Evolutionary conservation across 495 filamentous ascomycete genomes (phyloP).

Genomic region (Xylaria telfairii): DNA sequence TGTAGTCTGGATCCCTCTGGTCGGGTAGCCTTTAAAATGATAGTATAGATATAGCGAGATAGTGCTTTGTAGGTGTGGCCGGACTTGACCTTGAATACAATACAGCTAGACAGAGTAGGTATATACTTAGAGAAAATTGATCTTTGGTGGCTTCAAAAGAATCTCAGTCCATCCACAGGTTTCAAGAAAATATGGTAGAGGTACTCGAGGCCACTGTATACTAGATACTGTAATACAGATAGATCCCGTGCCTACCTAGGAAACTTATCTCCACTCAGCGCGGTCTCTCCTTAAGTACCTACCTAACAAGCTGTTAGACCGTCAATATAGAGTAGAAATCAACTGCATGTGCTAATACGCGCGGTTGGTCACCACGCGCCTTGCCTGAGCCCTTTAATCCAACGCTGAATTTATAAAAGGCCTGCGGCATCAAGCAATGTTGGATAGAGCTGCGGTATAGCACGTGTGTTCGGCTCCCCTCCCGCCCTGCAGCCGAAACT

Average conservation of each 20-base stretch:
- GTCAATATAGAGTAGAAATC: conserved; percentile 1
- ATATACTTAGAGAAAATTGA: not conserved
- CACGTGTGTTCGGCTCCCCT: not conserved
- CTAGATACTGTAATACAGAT: too few relatives aligned
- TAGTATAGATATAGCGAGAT: too few relatives aligned
- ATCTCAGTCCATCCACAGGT: not conserved
- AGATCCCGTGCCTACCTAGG: not conserved
- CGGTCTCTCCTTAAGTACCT: not conserved
- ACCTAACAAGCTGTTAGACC: not conserved
- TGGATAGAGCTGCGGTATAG: not conserved
- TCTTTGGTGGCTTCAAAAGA: not conserved
- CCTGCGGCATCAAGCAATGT: not conserved
- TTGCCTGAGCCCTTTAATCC: not conserved
- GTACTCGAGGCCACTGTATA: not conserved
- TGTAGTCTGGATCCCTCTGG: not conserved
- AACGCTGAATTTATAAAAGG: not conserved
- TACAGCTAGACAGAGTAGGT: too few relatives aligned
- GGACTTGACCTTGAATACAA: not conserved
- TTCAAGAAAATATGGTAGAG: not conserved
- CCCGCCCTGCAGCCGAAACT: not conserved
- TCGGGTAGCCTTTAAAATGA: too few relatives aligned
- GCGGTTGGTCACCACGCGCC: not conserved
- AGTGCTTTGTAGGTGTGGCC: not conserved
- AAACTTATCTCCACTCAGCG: conserved; percentile 8
- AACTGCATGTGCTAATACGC: conserved; percentile 1